These are phyloP conservation scores for Fusarium lyarnte DNA, from an alignment of 2,329 filamentous ascomycete genomes.

Conservation along the genomic window DNA sequence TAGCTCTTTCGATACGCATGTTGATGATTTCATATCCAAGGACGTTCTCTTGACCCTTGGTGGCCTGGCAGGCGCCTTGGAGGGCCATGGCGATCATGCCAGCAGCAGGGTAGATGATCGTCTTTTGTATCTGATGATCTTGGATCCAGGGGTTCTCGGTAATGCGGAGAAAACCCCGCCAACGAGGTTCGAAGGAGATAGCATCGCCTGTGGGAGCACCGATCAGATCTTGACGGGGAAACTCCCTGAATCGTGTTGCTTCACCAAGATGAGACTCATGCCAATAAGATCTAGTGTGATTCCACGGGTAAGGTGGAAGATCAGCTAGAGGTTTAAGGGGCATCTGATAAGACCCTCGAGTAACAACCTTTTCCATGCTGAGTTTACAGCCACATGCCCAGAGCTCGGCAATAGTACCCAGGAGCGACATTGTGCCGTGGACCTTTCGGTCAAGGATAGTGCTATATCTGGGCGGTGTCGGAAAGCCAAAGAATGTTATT, in stretches of 20 bases:
- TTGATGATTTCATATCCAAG: slow-evolving; percentile 56
- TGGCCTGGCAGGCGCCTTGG: slow-evolving; percentile 57
- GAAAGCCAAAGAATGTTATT: slow-evolving; percentile 32
- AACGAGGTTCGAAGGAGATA: slow-evolving; percentile 57
- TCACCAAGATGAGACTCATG: slow-evolving; percentile 60
- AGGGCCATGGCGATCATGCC: slow-evolving; percentile 61
- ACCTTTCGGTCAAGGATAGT: slow-evolving; percentile 43
- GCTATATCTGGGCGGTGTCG: slow-evolving; percentile 34
- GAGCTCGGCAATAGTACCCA: slow-evolving; percentile 48
- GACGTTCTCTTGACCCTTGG: slow-evolving; percentile 35
- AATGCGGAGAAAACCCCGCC: slow-evolving; percentile 60
- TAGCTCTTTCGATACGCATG: slow-evolving; percentile 60
- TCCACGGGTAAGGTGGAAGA: slow-evolving; percentile 65
- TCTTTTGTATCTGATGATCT: slow-evolving; percentile 62
- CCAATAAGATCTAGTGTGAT: slow-evolving; percentile 63
- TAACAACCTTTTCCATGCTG: slow-evolving; percentile 46
- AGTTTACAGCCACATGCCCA: slow-evolving; percentile 50
- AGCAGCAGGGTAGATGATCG: slow-evolving; percentile 61
- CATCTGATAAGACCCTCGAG: slow-evolving; percentile 16
- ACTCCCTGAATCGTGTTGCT: slow-evolving; percentile 55
- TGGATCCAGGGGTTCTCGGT: slow-evolving; percentile 62
- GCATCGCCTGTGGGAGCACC: slow-evolving; percentile 57
- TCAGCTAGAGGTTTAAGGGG: slow-evolving; percentile 52
- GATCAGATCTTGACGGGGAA: slow-evolving; percentile 61
- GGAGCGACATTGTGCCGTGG: slow-evolving; percentile 38